These are phyloP conservation scores for Botryococcus braunii DNA, from an alignment of 163 green algal species.

Conservation along the genomic window DNA sequence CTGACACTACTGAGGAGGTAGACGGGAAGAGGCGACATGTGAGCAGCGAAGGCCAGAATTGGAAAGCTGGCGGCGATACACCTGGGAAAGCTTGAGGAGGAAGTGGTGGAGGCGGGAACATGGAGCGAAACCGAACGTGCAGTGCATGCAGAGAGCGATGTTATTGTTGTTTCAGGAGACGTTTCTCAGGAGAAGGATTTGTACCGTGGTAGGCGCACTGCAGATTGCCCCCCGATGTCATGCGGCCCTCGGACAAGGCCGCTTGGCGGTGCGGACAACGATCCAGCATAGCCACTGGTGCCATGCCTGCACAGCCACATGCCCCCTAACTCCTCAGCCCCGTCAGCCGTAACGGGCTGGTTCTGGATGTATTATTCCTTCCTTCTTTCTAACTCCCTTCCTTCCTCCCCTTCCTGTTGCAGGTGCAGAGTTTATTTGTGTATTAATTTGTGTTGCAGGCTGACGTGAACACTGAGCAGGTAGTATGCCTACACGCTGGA, in stretches of 20 bases:
- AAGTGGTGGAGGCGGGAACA: too few relatives aligned
- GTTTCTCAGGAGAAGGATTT: background rate
- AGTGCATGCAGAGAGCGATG: background rate
- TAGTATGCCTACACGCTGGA: background rate
- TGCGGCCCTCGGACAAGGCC: constrained; percentile 20
- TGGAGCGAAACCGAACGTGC: too few relatives aligned
- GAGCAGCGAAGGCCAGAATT: too few relatives aligned
- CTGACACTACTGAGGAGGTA: too few relatives aligned
- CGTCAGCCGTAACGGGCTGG: too few relatives aligned
- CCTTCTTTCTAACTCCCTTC: background rate
- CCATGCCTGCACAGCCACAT: constrained; percentile 5
- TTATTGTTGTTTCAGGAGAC: background rate
- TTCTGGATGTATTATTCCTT: too few relatives aligned
- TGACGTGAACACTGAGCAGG: background rate
- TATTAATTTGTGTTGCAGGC: background rate
- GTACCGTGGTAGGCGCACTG: constrained; percentile 24
- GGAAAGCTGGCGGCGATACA: too few relatives aligned
- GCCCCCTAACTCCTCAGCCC: too few relatives aligned
- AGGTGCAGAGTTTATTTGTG: background rate
- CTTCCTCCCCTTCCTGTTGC: background rate
- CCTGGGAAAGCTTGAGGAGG: too few relatives aligned
- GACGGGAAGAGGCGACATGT: too few relatives aligned
- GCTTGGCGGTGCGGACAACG: constrained; percentile 21
- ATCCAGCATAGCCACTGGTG: constrained; percentile 11
- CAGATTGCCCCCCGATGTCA: constrained; percentile 16